Conservation (phyloP, 495 filamentous ascomycete species). For the Aspergillus heteromorphus region DNA sequence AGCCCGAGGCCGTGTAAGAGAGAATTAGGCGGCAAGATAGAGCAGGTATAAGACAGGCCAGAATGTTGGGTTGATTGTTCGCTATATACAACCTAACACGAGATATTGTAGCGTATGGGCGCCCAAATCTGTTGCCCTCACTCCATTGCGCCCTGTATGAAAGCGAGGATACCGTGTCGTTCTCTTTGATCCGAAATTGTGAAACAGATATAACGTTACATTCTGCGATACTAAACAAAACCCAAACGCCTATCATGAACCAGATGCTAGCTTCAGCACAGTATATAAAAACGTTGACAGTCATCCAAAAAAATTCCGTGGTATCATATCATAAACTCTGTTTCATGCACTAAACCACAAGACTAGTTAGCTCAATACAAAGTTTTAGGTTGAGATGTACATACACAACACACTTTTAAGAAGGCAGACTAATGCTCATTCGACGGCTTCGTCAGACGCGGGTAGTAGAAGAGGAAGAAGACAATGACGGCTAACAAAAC, state of each 20-base stretch:
- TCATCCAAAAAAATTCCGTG: neutral
- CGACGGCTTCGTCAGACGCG: conserved; percentile 21
- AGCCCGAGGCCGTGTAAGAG: no score
- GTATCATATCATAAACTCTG: neutral
- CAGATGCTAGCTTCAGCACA: neutral
- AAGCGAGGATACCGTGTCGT: no score
- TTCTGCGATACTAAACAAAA: neutral
- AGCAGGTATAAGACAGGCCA: no score
- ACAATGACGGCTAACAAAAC: conserved; percentile 32
- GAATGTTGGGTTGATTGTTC: no score
- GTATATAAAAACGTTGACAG: neutral
- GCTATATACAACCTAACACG: no score
- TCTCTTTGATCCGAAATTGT: no score
- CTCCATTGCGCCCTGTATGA: no score
- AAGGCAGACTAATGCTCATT: neutral
- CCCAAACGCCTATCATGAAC: neutral
- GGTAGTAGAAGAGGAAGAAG: conserved; percentile 33
- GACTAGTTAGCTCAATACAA: neutral
- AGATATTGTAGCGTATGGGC: no score
- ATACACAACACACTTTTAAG: neutral
- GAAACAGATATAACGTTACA: neutral
- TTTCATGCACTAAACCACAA: neutral
- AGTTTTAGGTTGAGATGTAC: no score
- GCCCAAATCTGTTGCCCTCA: no score
- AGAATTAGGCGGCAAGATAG: no score